A percentile compares a stretch with the other conserved stretches of the same genome.
phyloP scores from a whole-genome alignment of 169 alveolate species.

The Miamiensis avidus region DNA sequence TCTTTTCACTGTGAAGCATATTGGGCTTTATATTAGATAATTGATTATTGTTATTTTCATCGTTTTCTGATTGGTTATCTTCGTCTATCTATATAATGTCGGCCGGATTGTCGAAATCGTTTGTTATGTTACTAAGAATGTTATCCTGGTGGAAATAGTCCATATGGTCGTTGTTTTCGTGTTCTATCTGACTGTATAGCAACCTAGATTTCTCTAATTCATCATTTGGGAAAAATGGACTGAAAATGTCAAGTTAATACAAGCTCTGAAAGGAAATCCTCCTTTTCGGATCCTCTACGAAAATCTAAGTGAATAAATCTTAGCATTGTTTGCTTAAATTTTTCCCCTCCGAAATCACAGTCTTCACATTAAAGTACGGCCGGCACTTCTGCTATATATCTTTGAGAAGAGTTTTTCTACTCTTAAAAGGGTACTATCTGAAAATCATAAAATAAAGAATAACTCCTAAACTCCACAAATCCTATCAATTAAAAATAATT shows the following conservation, averaged over 20 bases:
- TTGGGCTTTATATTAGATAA: not conserved
- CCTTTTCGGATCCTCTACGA: not conserved
- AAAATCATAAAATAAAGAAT: conserved; percentile 43
- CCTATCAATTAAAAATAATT: not conserved
- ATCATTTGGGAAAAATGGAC: too few species aligned
- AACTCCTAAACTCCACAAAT: conserved; percentile 53
- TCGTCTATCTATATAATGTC: not conserved
- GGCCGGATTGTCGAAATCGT: not conserved
- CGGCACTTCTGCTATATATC: conserved; percentile 24
- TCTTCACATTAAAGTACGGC: not conserved
- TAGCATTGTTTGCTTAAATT: not conserved
- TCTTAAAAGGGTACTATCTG: conserved; percentile 38
- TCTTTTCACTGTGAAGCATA: not conserved
- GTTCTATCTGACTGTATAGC: not conserved
- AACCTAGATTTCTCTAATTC: not conserved
- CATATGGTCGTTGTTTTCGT: too few species aligned
- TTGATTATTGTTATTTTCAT: not conserved
- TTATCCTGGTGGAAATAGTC: too few species aligned
- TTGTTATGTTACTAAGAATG: too few species aligned
- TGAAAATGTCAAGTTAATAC: too few species aligned
- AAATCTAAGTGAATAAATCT: too few species aligned
- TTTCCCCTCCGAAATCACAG: not conserved
- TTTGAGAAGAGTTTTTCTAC: conserved; percentile 9
- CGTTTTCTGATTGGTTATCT: not conserved
- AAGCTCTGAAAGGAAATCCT: not conserved